Evolutionary conservation across 2,329 filamentous ascomycete species (phyloP), one percentile per base, ranked within the genome.

Genomic region (Cercospora janseana): DNA sequence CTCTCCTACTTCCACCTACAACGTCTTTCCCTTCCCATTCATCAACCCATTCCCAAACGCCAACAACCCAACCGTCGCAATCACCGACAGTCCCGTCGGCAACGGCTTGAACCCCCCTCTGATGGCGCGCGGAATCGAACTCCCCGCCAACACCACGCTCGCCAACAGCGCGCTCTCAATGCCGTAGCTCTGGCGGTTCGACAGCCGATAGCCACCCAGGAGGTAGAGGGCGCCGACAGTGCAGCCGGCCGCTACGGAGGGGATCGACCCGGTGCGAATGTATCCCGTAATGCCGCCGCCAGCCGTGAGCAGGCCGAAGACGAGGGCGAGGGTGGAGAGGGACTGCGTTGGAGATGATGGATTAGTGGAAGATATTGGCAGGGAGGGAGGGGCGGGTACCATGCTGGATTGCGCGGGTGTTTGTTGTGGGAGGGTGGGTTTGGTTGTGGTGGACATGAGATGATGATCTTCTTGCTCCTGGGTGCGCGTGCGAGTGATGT

Each of bases 151-250:
- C 20, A 97, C 74, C n/a, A 89, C 64, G 0, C 88, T 95, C 4
- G 93, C 93, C 34, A 96, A 76, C 7, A 98, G 79, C n/a, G 86
- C 88, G 34, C 95, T 75, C 72, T 97, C 93, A 60, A 94, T 74
- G 56, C 92, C 93, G 69, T 93, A 95, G 3, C 87, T 69, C 67
- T 89, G 79, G 54, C 79, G 76, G 62, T 82, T 84, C 62, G 86
- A 83, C 56, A 95, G 83, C 52, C 91, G 87, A 65, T 87, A 84
- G 58, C 86, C 91, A 56, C 89, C 88, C 34, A 95, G 75, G 18
- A 83, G 83, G 71, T 98, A 86, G 69, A 88, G 72, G 12, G 77
- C 72, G 37, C 93, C 93, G 59, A 98, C 90, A 26, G 85, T 84
- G 60, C 88, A 76, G 45, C 93, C 93, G 10, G 93, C 93, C 9